Conservation (phyloP, 2,329 filamentous ascomycete species). For the Triangularia setosa region DNA sequence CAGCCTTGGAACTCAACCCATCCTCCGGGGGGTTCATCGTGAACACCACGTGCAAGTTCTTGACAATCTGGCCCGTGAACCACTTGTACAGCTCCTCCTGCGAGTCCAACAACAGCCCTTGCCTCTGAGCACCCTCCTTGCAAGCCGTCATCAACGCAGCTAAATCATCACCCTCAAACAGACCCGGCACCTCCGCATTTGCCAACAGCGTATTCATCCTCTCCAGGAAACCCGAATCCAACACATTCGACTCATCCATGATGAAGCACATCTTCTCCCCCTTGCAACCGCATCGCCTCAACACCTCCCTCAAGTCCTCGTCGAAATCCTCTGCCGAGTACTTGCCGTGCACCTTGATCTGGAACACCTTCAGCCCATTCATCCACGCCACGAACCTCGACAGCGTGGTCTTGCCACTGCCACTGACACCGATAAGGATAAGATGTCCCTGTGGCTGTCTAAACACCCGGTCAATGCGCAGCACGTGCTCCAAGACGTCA, state of each 20-base stretch:
- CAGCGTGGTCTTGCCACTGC: conserved; percentile 95
- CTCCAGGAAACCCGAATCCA: conserved; percentile 97
- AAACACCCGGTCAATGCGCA: conserved; percentile 98
- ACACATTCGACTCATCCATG: conserved; percentile 98
- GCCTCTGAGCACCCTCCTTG: conserved; percentile 95
- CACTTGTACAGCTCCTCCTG: conserved; percentile 99
- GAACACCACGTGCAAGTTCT: conserved; percentile 98
- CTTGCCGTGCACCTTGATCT: conserved; percentile 99
- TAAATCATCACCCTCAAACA: conserved; percentile 98
- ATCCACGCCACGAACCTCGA: conserved; percentile 99
- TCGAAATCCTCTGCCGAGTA: conserved; percentile 99
- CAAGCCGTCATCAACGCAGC: conserved; percentile 98
- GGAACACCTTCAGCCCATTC: conserved; percentile 98
- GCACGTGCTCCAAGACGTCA: conserved; percentile 94
- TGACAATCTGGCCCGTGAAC: conserved; percentile 99
- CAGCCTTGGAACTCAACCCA: conserved; percentile 90
- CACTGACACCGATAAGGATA: conserved; percentile 97
- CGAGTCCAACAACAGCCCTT: conserved; percentile 91
- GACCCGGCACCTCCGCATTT: conserved; percentile 97
- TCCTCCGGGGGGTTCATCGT: conserved; percentile 99
- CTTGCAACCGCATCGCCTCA: conserved; percentile 92
- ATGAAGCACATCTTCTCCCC: conserved; percentile 99
- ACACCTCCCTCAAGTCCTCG: conserved; percentile 89
- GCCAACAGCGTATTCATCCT: conserved; percentile 98
- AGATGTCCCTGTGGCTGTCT: conserved; percentile 96